Base-by-base conservation (phyloP, 1,284 basidiomycete genomes). In the Microstroma glucosiphilum region DNA sequence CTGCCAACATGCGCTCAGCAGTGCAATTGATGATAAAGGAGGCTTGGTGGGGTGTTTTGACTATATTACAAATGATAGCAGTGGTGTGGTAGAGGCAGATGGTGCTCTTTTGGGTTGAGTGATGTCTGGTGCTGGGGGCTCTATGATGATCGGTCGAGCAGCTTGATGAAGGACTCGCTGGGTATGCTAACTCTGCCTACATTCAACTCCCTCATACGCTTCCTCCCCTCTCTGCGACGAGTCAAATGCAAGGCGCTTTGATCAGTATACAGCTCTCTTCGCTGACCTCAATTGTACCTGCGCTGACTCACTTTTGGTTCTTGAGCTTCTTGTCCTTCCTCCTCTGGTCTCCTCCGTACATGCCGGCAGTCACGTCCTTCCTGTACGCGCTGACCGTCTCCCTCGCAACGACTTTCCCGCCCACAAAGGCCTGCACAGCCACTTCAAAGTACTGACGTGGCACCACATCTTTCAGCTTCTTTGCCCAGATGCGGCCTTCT, bases 361-460 rank as follows among this genome's bases (percentile, higher is more conserved):
- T 81, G 0, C 92, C 92, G 15, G 92, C 92, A 0, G 92, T 96
- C 25, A 98, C 94, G 72, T 98, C 94, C 62, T 94, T 70, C 4
- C 69, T 41, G 53, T 70, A 76, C 37, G 73, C 70, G 25, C 64
- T 68, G 62, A 69, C 72, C 70, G 81, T 93, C 79, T 96, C 92
- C 57, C 93, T 85, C 3, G 94, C 91, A 57, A 97, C 86, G 60
- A 96, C 86, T 70, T 89, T 91, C 69, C 85, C 87, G 7, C 92
- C 92, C 19, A 96, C 83, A 1, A 86, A 75, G 21, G 80, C 81
- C 58, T 82, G 81, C 56, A 82, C 79, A 53, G 63, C 72, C 13
- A 97, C 88, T 79, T 97, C 94, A 76, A 94, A 97, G 62, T 94
- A 82, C 79, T 97, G 94, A 55, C 89, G 84, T 17, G 92, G 92